Percentiles rank a stretch among this genome's conserved stretches.
Conservation (phyloP, 192 early-diverging fungal genomes). For the Backusella tuberculispora region DNA sequence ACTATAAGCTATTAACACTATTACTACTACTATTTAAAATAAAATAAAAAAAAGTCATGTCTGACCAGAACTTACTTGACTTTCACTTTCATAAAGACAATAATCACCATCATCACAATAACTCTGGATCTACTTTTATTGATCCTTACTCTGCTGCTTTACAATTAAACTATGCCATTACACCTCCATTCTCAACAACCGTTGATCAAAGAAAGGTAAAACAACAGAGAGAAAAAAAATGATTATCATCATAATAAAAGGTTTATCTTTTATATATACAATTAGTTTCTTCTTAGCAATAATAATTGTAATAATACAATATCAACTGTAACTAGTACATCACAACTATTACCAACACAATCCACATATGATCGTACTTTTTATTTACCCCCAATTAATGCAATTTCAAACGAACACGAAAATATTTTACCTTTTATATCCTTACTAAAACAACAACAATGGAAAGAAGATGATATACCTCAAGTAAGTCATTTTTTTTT, state of each 20-base stretch:
- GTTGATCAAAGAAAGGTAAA: conserved; percentile 18
- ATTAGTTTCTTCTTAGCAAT: background rate
- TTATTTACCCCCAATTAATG: conserved; percentile 17
- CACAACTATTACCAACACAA: background rate
- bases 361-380: background rate
- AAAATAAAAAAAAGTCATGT: background rate
- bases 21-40: no score
- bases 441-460: conserved; percentile 19
- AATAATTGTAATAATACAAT: background rate
- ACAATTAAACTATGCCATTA: conserved; percentile 6
- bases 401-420: conserved; percentile 14
- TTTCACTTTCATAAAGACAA: conserved; percentile 12
- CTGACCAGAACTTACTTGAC: conserved; percentile 13
- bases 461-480: background rate
- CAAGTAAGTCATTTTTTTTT: background rate
- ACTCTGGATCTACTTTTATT: conserved; percentile 3
- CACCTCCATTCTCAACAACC: background rate
- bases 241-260: background rate
- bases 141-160: background rate
- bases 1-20: background rate
- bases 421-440: conserved; percentile 4
- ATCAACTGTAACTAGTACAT: background rate
- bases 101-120: background rate
- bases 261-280: background rate
- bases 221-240: background rate